These are phyloP conservation scores for Neoboletus subvelutipes DNA, from an alignment of 768 basidiomycete species.

Conservation along the genomic window DNA sequence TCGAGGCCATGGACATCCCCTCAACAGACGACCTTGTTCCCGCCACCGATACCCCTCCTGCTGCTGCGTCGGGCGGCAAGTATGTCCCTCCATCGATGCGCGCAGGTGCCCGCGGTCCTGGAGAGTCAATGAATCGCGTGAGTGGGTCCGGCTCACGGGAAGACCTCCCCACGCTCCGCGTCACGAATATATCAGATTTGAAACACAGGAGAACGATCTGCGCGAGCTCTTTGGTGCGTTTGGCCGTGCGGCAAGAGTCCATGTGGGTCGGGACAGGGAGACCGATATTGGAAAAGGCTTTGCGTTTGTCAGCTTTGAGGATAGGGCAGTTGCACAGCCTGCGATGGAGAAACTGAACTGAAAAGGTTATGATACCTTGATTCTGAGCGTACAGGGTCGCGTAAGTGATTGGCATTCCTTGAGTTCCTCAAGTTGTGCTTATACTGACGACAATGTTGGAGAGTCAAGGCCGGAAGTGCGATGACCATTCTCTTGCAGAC, in stretches of 20 bases:
- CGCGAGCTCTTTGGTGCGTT: conserved; percentile 88
- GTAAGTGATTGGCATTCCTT: conserved; percentile 37
- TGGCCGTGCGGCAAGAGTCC: conserved; percentile 84
- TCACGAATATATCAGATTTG: conserved; percentile 96
- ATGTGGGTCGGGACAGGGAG: conserved; percentile 92
- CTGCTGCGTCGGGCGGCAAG: conserved; percentile 60
- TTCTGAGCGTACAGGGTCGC: conserved; percentile 66
- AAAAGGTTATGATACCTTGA: conserved; percentile 89
- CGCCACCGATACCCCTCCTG: conserved; percentile 31
- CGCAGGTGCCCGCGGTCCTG: conserved; percentile 60
- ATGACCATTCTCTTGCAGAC: conserved; percentile 12
- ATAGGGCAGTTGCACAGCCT: conserved; percentile 69
- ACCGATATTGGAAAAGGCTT: conserved; percentile 96
- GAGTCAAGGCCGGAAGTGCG: conserved; percentile 46
- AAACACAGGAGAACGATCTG: conserved; percentile 92
- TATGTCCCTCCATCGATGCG: conserved; percentile 96
- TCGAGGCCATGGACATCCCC: conserved; percentile 55
- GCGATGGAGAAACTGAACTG: conserved; percentile 94
- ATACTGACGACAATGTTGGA: conserved; percentile 17
- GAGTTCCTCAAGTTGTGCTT: neutral
- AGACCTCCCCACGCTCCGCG: conserved; percentile 93
- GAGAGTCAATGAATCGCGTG: conserved; percentile 64
- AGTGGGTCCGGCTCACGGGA: conserved; percentile 63
- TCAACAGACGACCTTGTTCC: conserved; percentile 37
- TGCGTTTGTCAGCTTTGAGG: conserved; percentile 96